Evolutionary conservation across 2,329 filamentous ascomycete species (phyloP), one percentile per base, ranked within the genome.

Genomic region (Colletotrichum camelliae): DNA sequence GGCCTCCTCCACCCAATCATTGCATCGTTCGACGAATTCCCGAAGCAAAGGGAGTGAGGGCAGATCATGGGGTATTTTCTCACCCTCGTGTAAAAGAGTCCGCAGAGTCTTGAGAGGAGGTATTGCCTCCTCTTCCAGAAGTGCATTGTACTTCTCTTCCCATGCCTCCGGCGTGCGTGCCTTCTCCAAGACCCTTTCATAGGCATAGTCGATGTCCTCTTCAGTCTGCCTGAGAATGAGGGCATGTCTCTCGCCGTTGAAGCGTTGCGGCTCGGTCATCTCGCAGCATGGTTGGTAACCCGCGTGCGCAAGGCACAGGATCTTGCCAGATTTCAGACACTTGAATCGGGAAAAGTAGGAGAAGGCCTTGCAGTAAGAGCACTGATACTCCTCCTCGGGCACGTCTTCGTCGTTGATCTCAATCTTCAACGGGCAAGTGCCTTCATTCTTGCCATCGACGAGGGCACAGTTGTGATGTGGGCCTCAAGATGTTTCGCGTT

Each of bases 1-100:
- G 78, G 97, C 97, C 86, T 98, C 96, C 81, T 98, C 97, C 77
- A 98, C 95, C 94, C 97, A 98, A 83, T 98, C 96, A 84, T 98
- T 97, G 88, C 97, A 98, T 81, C 95, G 94, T 80, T 98, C 96
- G 83, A 99, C 97, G 86, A 98, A 99, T 79, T 93, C 91, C 85
- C 93, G 94, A 80, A 99, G 90, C 80, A 95, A 91, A 80, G 94
- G 91, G 77, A 99, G 90, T 77, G 95, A 96, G 78, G 93, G 92
- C 77, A 99, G 90, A 74, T 95, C 94, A 88, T 95, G 97, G 74
- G 96, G 96, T 81, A 99, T 98, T 85, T 95, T 96, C 87, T 99
- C 97, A 84, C 97, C 97, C 88, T 99, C 97, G 82, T 94, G 93
- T 75, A 98, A 89, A 71, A 99, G 89, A 65, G 93, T 92, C 78